Evolutionary conservation across 768 basidiomycete genomes (phyloP), one percentile per base, ranked within the genome.

Genomic region (Lentinula sp.): DNA sequence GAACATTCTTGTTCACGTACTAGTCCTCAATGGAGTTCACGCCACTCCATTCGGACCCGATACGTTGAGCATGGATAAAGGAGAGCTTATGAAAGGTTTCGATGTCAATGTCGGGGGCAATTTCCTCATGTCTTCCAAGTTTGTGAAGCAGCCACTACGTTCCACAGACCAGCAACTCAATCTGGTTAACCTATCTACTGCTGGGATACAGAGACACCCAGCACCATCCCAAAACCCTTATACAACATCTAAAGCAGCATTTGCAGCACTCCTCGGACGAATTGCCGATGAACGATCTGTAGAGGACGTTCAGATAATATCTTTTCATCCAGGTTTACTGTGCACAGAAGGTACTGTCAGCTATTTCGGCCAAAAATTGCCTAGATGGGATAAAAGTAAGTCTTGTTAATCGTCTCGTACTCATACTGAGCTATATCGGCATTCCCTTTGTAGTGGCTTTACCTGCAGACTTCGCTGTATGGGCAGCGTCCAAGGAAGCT

Each of bases 281-380:
- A 56, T 56, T n/a, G 55, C 55, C 6, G 39, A 56, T 43, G 55
- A 56, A 56, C 55, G 55, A 28, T n/a, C 55, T 9, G 39, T 23
- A 11, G 40, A 45, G 23, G 55, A 56, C 31, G 55, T 56, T 31
- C 55, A 56, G 32, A 56, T 56, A 11, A 56, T 56, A 4, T 32
- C 40, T 21, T 56, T 56, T 28, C 55, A 56, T 43, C 55, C 55
- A 8, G 55, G 55, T 10, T 21, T 56, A 5, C 37, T 56, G 15
- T 31, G 43, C 28, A 40, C 55, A 9, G 55, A 56, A 23, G 39
- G 40, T 43, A 18, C 23, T 16, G 18, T 23, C 21, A 32, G 23
- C 18, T 23, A 37, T 15, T 42, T 42, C 11, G 23, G 40, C 31
- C 37, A 43, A 43, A 15, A 40, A 5, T 18, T 40, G 13, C 40